Conservation (phyloP, 768 basidiomycete species). For the Tulasnella sp. region DNA sequence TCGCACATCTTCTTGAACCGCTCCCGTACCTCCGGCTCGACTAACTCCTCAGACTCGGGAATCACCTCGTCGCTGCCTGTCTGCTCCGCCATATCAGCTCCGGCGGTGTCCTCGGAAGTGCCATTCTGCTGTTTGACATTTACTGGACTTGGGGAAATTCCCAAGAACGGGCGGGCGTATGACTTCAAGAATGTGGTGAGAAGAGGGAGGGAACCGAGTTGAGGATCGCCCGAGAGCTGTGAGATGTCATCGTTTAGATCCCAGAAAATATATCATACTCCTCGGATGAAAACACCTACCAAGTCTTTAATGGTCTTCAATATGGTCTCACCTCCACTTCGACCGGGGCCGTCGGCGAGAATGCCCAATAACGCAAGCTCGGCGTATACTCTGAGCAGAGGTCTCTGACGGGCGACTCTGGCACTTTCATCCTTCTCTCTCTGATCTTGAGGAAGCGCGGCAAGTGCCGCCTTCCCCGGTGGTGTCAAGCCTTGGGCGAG, state of each 20-base stretch:
- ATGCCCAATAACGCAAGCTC: constrained; percentile 87
- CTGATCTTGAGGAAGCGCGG: constrained; percentile 68
- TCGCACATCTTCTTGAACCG: constrained; percentile 91
- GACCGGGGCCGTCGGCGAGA: constrained; percentile 64
- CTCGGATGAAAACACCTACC: constrained; percentile 47
- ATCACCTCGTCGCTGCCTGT: constrained; percentile 38
- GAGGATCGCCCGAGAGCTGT: constrained; percentile 84
- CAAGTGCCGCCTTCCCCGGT: constrained; percentile 46
- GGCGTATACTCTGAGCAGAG: constrained; percentile 78
- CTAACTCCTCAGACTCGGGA: constrained; percentile 58
- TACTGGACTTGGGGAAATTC: constrained; percentile 53
- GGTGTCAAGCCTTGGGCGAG: constrained; percentile 47
- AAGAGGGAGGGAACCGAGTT: constrained; percentile 80
- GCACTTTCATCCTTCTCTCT: constrained; percentile 87
- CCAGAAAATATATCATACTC: neutral
- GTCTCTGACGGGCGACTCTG: constrained; percentile 76
- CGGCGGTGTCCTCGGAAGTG: constrained; percentile 37
- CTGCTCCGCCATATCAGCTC: constrained; percentile 41
- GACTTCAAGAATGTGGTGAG: constrained; percentile 89
- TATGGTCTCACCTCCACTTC: constrained; percentile 83
- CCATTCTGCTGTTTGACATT: constrained; percentile 57
- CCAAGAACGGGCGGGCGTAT: constrained; percentile 84
- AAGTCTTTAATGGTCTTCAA: constrained; percentile 82
- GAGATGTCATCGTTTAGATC: constrained; percentile 17
- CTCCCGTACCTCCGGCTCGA: constrained; percentile 81